A percentile compares a stretch with the other conserved stretches of the same genome.
Conservation (phyloP, 2,329 filamentous ascomycete genomes). For the Fusarium lyarnte region DNA sequence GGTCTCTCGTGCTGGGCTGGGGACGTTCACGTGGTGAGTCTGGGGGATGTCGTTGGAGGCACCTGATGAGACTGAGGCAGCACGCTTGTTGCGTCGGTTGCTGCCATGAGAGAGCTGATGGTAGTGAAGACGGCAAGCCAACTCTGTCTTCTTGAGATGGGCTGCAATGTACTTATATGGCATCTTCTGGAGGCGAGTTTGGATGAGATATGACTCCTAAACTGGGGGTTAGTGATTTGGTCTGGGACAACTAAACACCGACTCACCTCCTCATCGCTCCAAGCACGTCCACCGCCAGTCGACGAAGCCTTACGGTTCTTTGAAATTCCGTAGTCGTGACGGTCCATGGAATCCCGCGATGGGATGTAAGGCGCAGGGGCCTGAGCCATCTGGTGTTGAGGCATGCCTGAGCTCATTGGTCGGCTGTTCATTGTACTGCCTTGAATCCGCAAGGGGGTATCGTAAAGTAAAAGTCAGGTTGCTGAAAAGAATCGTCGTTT, state of each 20-base stretch:
- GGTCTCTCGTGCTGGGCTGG: constrained; percentile 62
- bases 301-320: constrained; percentile 75
- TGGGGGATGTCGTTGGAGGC: constrained; percentile 64
- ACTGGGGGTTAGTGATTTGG: constrained; percentile 23
- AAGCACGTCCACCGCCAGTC: constrained; percentile 80
- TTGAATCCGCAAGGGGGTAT: constrained; percentile 37
- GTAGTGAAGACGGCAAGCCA: constrained; percentile 87
- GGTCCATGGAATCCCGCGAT: constrained; percentile 63
- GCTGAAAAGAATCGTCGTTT: constrained; percentile 28
- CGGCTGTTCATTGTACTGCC: constrained; percentile 32
- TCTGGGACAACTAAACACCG: not conserved
- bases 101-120: constrained; percentile 86
- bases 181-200: constrained; percentile 87
- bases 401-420: constrained; percentile 52
- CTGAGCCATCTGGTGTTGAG: constrained; percentile 60
- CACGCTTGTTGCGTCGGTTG: constrained; percentile 82
- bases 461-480: constrained; percentile 17
- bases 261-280: constrained; percentile 85
- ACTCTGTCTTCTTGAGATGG: constrained; percentile 86
- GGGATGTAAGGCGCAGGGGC: constrained; percentile 59
- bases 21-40: constrained; percentile 54
- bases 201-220: constrained; percentile 84
- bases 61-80: constrained; percentile 73
- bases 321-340: constrained; percentile 67
- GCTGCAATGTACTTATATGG: constrained; percentile 90